A percentile compares a stretch with the other conserved stretches of the same genome.
Conservation (phyloP, 192 early-diverging fungal species). For the Dispira simplex region DNA sequence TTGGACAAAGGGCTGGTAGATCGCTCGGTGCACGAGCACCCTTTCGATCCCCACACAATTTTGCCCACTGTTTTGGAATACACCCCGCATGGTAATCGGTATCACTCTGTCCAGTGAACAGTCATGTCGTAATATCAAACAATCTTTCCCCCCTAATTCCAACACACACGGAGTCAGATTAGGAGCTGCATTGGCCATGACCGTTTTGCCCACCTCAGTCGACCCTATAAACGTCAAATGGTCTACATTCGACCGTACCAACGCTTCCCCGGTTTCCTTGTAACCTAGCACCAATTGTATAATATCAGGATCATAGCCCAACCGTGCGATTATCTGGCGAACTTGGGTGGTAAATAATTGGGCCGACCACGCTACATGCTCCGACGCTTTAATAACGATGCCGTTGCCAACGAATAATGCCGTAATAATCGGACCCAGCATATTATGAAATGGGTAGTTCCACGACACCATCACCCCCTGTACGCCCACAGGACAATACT, state of each 20-base stretch:
- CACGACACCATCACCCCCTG: conserved; percentile 70
- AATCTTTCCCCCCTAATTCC: conserved; percentile 88
- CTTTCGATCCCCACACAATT: conserved; percentile 86
- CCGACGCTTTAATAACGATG: conserved; percentile 69
- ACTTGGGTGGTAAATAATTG: conserved; percentile 48
- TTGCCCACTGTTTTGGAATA: conserved; percentile 78
- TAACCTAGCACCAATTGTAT: conserved; percentile 69
- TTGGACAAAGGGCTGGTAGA: conserved; percentile 52
- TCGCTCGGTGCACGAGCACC: conserved; percentile 49
- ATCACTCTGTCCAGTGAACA: conserved; percentile 46
- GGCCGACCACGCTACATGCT: conserved; percentile 74
- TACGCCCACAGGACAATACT: conserved; percentile 68
- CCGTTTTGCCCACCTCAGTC: conserved; percentile 58
- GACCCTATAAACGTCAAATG: conserved; percentile 85
- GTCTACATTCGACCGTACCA: conserved; percentile 43
- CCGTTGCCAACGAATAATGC: conserved; percentile 77
- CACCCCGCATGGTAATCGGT: conserved; percentile 64
- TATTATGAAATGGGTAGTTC: conserved; percentile 82
- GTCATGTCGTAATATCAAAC: conserved; percentile 64
- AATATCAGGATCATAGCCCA: conserved; percentile 62
- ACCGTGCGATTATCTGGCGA: conserved; percentile 40
- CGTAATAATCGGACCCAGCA: conserved; percentile 62
- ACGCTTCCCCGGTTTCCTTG: conserved; percentile 61
- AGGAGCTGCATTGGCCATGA: conserved; percentile 54
- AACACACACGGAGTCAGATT: conserved; percentile 68